These are phyloP conservation scores for Encephalitozoon romaleae DNA, from an alignment of 371 early-diverging fungal genomes.

Conservation along the genomic window DNA sequence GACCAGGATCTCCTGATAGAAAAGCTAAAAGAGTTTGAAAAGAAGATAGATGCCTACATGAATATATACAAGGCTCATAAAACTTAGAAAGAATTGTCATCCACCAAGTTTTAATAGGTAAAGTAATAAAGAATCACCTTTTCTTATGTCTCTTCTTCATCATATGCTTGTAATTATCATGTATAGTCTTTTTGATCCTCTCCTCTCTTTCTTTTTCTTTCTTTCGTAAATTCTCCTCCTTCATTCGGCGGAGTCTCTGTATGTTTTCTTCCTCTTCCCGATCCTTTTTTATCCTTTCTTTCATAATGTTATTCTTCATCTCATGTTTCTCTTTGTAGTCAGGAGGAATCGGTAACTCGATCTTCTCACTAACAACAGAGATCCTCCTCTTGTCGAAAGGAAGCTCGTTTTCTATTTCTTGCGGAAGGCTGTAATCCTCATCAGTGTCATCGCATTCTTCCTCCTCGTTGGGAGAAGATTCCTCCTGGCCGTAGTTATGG, in stretches of 20 bases:
- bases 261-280: slow-evolving; percentile 33
- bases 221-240: slow-evolving; percentile 5
- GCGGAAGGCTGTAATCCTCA: slow-evolving; percentile 28
- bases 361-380: slow-evolving; percentile 17
- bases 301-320: background rate
- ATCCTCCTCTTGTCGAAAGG: slow-evolving; percentile 37
- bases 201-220: slow-evolving; percentile 32
- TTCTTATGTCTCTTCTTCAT: background rate
- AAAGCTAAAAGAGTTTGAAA: slow-evolving; percentile 29
- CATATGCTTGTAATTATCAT: slow-evolving; percentile 19
- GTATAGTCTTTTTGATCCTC: slow-evolving; percentile 15
- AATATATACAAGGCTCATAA: slow-evolving; percentile 8
- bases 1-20: slow-evolving; percentile 14
- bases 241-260: background rate
- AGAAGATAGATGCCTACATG: slow-evolving; percentile 15
- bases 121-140: background rate
- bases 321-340: slow-evolving; percentile 25
- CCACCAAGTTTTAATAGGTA: slow-evolving; percentile 2
- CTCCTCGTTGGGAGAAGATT: slow-evolving; percentile 73
- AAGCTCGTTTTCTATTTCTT: slow-evolving; percentile 10
- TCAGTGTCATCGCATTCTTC: slow-evolving; percentile 66
- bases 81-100: background rate
- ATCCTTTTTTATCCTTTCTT: slow-evolving; percentile 7
- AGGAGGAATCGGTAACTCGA: slow-evolving; percentile 42
- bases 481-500: slow-evolving; percentile 67